Evolutionary conservation across 208 protist species (phyloP).

Genomic region (Trypanosoma lewisi): DNA sequence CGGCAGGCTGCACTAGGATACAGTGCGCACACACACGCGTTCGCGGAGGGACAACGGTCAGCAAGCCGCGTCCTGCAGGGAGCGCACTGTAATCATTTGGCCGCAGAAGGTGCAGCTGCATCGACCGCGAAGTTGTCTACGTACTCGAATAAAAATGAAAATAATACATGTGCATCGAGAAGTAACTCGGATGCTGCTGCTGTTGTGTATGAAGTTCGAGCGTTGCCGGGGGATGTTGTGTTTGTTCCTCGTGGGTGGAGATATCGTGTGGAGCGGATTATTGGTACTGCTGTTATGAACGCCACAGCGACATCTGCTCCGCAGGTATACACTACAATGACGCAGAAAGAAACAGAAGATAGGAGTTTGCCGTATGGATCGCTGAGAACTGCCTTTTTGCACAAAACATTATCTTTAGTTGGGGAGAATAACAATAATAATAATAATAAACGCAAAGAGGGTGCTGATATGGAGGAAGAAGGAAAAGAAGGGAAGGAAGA

Average conservation of each 20-base stretch:
- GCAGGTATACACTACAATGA: too few species aligned
- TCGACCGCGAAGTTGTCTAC: too few species aligned
- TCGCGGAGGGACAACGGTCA: conserved; percentile 37
- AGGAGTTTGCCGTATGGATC: not conserved
- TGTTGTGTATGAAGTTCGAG: conserved; percentile 59
- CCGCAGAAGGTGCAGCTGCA: conserved; percentile 26
- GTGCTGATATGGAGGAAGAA: not conserved
- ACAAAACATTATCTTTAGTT: too few species aligned
- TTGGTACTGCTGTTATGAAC: conserved; percentile 42
- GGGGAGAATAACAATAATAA: too few species aligned
- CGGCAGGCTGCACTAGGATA: conserved; percentile 42
- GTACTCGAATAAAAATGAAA: too few species aligned
- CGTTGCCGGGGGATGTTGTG: conserved; percentile 76
- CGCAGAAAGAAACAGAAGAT: not conserved
- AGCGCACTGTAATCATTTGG: conserved; percentile 31
- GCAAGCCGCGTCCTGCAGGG: conserved; percentile 30
- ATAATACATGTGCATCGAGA: not conserved
- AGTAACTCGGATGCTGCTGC: not conserved
- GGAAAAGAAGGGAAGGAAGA: not conserved
- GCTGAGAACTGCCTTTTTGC: too few species aligned
- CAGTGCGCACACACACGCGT: conserved; percentile 5
- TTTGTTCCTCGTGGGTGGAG: conserved; percentile 73
- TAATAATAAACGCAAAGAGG: not conserved
- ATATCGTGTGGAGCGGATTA: conserved; percentile 56
- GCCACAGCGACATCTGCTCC: not conserved